A percentile compares a stretch with the other conserved stretches of the same genome.
Conservation (phyloP, 2,329 filamentous ascomycete genomes). For the Magnaporthiopsis rhizophila region DNA sequence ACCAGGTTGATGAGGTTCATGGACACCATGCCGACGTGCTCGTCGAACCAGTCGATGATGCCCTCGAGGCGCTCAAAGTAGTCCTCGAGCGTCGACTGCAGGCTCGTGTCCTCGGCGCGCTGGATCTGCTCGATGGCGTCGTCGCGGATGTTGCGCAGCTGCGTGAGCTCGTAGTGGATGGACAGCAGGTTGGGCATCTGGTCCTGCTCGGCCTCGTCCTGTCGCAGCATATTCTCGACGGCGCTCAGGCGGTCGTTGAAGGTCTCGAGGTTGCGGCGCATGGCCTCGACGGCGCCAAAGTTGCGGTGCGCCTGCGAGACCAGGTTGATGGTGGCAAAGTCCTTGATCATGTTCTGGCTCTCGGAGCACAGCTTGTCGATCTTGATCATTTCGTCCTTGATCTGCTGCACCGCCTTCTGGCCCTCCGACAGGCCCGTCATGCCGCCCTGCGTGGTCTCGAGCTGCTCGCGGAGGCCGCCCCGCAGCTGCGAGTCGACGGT, state of each 20-base stretch:
- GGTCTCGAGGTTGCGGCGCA: conserved; percentile 82
- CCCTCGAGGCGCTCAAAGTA: conserved; percentile 84
- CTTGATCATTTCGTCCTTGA: conserved; percentile 98
- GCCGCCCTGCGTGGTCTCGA: conserved; percentile 88
- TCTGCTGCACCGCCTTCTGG: conserved; percentile 82
- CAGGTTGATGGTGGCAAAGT: conserved; percentile 88
- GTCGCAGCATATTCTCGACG: conserved; percentile 69
- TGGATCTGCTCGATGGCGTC: conserved; percentile 96
- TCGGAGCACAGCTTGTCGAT: conserved; percentile 97
- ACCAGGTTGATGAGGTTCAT: conserved; percentile 85
- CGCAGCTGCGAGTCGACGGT: conserved; percentile 87
- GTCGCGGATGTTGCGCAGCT: conserved; percentile 87
- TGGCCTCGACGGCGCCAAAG: conserved; percentile 86
- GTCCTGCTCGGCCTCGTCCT: conserved; percentile 79
- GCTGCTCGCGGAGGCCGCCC: conserved; percentile 79
- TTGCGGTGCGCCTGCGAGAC: conserved; percentile 94
- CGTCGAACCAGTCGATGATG: conserved; percentile 89
- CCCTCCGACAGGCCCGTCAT: conserved; percentile 85
- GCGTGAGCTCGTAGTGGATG: conserved; percentile 86
- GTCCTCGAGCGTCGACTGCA: conserved; percentile 78
- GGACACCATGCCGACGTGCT: conserved; percentile 82
- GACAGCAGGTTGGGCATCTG: conserved; percentile 87
- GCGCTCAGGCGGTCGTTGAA: conserved; percentile 71
- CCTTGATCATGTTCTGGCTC: conserved; percentile 92
- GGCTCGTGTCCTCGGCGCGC: conserved; percentile 60